A percentile compares a stretch with the other conserved stretches of the same genome.
phyloP scores from a whole-genome alignment of 2,329 filamentous ascomycete genomes.

The Cryphonectria parasitica region DNA sequence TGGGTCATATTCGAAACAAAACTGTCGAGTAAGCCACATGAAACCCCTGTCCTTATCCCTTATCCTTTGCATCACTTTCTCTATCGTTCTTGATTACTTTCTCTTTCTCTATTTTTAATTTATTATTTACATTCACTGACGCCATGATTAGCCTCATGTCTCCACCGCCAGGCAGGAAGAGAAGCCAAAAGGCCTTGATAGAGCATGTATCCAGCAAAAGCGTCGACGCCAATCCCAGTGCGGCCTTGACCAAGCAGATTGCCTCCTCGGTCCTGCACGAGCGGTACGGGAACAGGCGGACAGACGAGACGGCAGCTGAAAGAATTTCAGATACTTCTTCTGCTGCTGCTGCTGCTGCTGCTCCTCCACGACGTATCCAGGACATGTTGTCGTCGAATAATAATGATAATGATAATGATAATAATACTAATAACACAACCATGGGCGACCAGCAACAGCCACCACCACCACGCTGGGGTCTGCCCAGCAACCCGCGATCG shows the following conservation, averaged over 20 bases:
- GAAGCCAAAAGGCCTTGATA: constrained; percentile 12
- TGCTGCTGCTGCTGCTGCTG: not conserved
- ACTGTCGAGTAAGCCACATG: constrained; percentile 11
- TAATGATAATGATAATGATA: not conserved
- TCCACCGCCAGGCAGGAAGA: constrained; percentile 26
- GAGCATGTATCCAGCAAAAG: constrained; percentile 17
- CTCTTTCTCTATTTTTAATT: not conserved
- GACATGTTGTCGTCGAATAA: constrained; percentile 9
- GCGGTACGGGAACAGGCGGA: constrained; percentile 12
- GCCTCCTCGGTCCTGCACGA: constrained; percentile 24
- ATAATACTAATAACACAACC: not conserved
- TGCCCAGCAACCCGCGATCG: constrained; percentile 13
- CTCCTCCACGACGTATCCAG: constrained; percentile 9
- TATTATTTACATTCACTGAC: constrained; percentile 11
- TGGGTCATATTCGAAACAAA: constrained; percentile 7
- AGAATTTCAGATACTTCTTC: constrained; percentile 7
- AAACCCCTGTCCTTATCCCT: not conserved
- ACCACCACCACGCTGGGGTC: constrained; percentile 14
- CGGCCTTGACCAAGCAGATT: constrained; percentile 25
- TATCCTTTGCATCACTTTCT: not conserved
- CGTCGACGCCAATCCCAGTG: constrained; percentile 26
- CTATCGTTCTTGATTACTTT: too few species aligned
- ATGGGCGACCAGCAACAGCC: constrained; percentile 10
- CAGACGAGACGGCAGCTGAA: constrained; percentile 4
- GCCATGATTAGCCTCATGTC: constrained; percentile 22